These are phyloP conservation scores for Fraxinus greggii DNA, from an alignment of 305 asterid species.

Conservation along the genomic window DNA sequence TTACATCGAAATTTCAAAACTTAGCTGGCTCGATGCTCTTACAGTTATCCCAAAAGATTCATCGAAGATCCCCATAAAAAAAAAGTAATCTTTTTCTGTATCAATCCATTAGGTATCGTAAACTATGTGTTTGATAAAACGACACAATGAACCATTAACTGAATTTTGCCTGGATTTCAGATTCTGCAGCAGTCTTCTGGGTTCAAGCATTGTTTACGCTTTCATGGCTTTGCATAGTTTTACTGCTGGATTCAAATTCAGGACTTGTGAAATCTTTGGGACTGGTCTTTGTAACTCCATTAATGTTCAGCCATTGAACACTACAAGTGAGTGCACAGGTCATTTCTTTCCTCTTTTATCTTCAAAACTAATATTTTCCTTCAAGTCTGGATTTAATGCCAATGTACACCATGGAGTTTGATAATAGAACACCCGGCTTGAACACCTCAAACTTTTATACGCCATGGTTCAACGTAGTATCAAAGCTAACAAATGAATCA, in stretches of 20 bases:
- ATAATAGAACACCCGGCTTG: neutral
- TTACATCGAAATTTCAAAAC: neutral
- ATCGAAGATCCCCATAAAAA: neutral
- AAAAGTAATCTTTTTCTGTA: neutral
- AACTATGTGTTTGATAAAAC: neutral
- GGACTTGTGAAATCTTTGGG: conserved; percentile 49
- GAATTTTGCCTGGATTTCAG: neutral
- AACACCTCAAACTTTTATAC: neutral
- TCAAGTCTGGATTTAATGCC: neutral
- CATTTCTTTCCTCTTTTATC: neutral
- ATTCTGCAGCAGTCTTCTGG: conserved; percentile 9
- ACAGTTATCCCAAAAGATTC: neutral
- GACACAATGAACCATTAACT: neutral
- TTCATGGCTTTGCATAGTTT: conserved; percentile 44
- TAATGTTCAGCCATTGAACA: conserved; percentile 26
- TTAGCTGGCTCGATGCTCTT: neutral
- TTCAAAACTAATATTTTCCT: neutral
- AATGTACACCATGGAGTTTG: neutral
- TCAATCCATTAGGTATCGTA: neutral
- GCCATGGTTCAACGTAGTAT: neutral
- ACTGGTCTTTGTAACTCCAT: conserved; percentile 27
- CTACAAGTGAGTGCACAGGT: conserved; percentile 38
- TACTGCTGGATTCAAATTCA: conserved; percentile 37
- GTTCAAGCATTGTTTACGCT: neutral
- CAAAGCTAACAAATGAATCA: neutral